Conservation (phyloP, 2,329 filamentous ascomycete genomes). For the Neofusicoccum laricinum region DNA sequence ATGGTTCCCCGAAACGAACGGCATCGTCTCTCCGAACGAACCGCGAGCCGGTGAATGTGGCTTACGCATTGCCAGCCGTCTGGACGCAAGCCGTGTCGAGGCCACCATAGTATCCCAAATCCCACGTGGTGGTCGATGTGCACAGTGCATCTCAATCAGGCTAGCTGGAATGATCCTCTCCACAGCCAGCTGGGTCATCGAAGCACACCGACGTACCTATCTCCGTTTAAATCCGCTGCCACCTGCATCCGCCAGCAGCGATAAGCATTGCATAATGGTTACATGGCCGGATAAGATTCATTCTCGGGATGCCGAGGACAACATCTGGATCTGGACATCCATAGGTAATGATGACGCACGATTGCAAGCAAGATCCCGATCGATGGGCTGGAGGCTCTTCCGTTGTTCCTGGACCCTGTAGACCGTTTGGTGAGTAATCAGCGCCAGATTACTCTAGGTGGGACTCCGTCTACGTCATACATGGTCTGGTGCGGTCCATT, state of each 20-base stretch:
- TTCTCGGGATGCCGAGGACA: background rate
- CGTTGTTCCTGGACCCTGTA: background rate
- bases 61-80: background rate
- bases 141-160: background rate
- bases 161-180: background rate
- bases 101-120: background rate
- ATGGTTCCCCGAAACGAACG: background rate
- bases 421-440: background rate
- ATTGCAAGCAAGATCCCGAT: background rate
- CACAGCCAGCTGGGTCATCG: background rate
- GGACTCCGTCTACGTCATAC: background rate
- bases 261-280: conserved; percentile 1
- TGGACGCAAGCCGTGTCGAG: background rate
- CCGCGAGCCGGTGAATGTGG: background rate
- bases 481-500: background rate
- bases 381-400: background rate
- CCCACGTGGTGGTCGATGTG: background rate
- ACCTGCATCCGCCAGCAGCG: background rate
- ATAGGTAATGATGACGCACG: background rate
- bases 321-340: background rate
- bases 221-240: background rate
- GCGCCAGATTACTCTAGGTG: background rate
- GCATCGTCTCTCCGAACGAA: background rate
- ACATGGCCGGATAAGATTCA: background rate
- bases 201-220: background rate